Evolutionary conservation across 1,139 yeast genomes (phyloP).

Genomic region (Taiozyma sp.): DNA sequence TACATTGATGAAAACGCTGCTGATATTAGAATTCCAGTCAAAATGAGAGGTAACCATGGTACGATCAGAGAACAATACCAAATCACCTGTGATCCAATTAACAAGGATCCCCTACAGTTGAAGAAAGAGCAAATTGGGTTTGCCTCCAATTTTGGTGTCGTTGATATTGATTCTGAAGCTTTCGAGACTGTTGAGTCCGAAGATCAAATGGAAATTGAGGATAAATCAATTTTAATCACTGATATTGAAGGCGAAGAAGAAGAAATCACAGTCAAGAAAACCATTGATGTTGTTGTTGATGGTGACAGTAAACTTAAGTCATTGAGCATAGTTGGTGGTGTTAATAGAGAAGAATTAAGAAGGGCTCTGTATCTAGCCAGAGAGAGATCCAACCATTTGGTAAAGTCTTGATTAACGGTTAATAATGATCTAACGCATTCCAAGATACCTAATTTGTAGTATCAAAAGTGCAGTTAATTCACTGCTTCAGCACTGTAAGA

Average conservation of each 20-base stretch:
- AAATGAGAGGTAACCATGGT: constrained; percentile 46
- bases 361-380: constrained; percentile 42
- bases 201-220: constrained; percentile 27
- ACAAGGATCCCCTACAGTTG: constrained; percentile 31
- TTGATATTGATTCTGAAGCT: constrained; percentile 35
- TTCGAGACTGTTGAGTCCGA: constrained; percentile 26
- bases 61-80: constrained; percentile 39
- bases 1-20: constrained; percentile 54
- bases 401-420: neutral
- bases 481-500: no score
- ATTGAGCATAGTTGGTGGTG: constrained; percentile 38
- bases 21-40: constrained; percentile 45
- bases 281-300: constrained; percentile 27
- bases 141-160: constrained; percentile 63
- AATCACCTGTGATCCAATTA: constrained; percentile 38
- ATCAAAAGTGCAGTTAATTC: no score
- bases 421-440: neutral
- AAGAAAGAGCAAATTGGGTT: constrained; percentile 35
- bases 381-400: constrained; percentile 32
- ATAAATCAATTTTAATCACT: constrained; percentile 43
- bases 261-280: constrained; percentile 37
- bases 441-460: neutral
- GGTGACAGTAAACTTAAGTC: constrained; percentile 28
- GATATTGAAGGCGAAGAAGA: constrained; percentile 82
- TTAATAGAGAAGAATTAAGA: constrained; percentile 41